Base-by-base conservation (phyloP, 2,329 filamentous ascomycete species). In the Cercospora janseana region DNA sequence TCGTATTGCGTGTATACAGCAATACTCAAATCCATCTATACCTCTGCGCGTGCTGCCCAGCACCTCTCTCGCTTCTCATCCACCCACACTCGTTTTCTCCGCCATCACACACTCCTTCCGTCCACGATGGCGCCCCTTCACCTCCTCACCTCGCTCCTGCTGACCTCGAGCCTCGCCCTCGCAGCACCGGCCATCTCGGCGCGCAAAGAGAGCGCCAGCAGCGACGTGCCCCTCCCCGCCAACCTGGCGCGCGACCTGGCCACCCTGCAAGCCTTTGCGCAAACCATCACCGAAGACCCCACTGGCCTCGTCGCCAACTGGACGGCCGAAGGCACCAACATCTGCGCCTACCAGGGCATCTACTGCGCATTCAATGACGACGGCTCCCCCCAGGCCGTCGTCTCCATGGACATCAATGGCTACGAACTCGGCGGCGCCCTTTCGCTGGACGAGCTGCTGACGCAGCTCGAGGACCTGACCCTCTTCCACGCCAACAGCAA, bases 401-500 rank as follows among this genome's bases (percentile, higher is more conserved):
- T 13, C 20, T 16, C 7, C 6, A 5, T 10, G 37, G 43, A 49
- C 41, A 28, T 51, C 47, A 54, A 54, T 26, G 15, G 21, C 2
- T 47, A 27, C 23, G 15, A 42, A 15, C 29, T 56, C 15, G 48
- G 42, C 15, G 18, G 18, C 6, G 24, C 41, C n/a, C 26, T 56
- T n/a, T 10, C 13, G 16, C 31, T 54, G 2, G 28, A 41, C n/a
- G 47, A 44, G 4, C 27, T 56, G 1, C 32, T 56, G 6, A 41
- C 46, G 41, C 38, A 49, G 43, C 51, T 54, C 5, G 4, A 42
- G 6, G 54, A 56, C 28, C 15, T 56, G 7, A 28, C 28, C 12
- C 40, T 49, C 28, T 51, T 54, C 34, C 54, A 56, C 20, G 54
- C 49, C 6, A 54, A 56, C 35, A 28, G 13, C 28, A 56, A 56